Base-by-base conservation (phyloP, 495 filamentous ascomycete genomes). In the Trichoderma orchidacearum region DNA sequence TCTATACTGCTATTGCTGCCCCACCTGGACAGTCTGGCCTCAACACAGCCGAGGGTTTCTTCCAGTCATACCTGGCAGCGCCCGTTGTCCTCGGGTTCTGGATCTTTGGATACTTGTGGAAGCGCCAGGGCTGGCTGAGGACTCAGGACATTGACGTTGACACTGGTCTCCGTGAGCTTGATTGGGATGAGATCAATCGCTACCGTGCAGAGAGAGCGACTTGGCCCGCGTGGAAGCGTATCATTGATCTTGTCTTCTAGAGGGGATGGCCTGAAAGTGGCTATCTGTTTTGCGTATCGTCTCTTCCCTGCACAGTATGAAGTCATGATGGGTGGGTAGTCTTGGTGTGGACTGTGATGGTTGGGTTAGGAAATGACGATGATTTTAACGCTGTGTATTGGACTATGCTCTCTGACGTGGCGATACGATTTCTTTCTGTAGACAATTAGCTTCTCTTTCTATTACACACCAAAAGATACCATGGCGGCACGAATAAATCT, bases 101-200 rank as follows among this genome's bases (percentile, higher is more conserved):
- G 72, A 55, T 64, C 58, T 60, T 63, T 53, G 82, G 80, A 27
- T 84, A 72, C 61, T 17, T 71, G 34, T 85, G 82, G 83, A 85
- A 85, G 71, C 74, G 80, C 56, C 66, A 68, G 31, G 77, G 75
- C 27, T 84, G 79, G 78, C 68, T 81, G 31, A 64, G 67, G 25
- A 72, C 68, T 25, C 51, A 66, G 41, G 65, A 85, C 60, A 84
- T 87, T 55, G 83, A 86, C 59, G 71, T 87, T 54, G 81, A 85
- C 63, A 76, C 75, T 5, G 82, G 80, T 60, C 73, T 82, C 34
- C 72, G 83, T 17, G 77, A 80, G 65, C 59, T 81, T 21, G 71
- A 79, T 58, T 81, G 77, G 76, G 74, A 79, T 3, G 66, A 69
- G 32, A 78, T 82, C 65, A 72, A 81, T 57, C 72, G 63, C 29